Percentiles rank a stretch among this genome's conserved stretches.
These are phyloP conservation scores for Porpolomopsis calyptriformis DNA, from an alignment of 768 basidiomycete genomes.

Conservation along the genomic window DNA sequence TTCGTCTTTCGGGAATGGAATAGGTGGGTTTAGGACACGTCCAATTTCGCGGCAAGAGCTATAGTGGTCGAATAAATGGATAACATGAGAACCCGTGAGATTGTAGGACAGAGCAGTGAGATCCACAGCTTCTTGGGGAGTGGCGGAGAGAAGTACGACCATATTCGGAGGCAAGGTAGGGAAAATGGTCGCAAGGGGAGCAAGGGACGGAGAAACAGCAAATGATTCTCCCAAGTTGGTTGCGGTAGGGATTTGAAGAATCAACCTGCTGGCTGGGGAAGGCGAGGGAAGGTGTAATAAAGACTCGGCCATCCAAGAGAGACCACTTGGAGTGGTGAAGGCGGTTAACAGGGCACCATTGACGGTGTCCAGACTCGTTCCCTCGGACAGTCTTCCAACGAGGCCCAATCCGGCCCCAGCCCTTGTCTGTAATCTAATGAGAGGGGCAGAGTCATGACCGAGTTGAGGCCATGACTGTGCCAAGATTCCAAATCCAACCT, in stretches of 20 bases:
- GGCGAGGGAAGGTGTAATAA: slow-evolving; percentile 63
- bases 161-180: slow-evolving; percentile 53
- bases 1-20: slow-evolving; percentile 19
- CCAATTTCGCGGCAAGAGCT: slow-evolving; percentile 68
- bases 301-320: slow-evolving; percentile 74
- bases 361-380: slow-evolving; percentile 58
- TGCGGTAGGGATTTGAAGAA: slow-evolving; percentile 76
- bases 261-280: slow-evolving; percentile 51
- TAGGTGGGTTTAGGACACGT: slow-evolving; percentile 34
- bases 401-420: slow-evolving; percentile 75
- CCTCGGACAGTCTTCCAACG: slow-evolving; percentile 70
- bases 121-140: slow-evolving; percentile 73
- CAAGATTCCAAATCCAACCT: slow-evolving; percentile 68
- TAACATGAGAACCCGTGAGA: slow-evolving; percentile 53
- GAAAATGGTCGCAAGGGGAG: slow-evolving; percentile 50
- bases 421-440: slow-evolving; percentile 69
- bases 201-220: slow-evolving; percentile 67
- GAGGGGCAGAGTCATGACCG: slow-evolving; percentile 34
- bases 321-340: slow-evolving; percentile 74
- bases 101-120: slow-evolving; percentile 70
- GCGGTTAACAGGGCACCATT: slow-evolving; percentile 57
- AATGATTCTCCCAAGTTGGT: slow-evolving; percentile 56
- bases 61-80: slow-evolving; percentile 88
- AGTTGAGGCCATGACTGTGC: slow-evolving; percentile 55
- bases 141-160: slow-evolving; percentile 71